Conservation (phyloP, 345 rosid genomes). For the Salix suchowensis region DNA sequence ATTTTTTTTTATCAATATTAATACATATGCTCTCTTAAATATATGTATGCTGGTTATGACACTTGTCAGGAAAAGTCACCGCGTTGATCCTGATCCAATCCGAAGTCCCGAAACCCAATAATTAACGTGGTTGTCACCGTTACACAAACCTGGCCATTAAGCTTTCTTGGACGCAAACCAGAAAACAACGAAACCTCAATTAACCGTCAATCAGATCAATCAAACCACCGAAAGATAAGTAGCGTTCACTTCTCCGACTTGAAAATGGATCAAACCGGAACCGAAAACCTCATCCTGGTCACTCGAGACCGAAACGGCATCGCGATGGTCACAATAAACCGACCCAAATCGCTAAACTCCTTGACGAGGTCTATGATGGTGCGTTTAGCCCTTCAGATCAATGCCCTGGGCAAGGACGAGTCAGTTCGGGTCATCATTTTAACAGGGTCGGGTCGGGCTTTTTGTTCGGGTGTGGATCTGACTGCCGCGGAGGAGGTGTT, state of each 20-base stretch:
- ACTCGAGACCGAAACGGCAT: constrained; percentile 55
- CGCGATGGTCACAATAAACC: constrained; percentile 70
- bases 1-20: too few species aligned
- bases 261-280: constrained; percentile 29
- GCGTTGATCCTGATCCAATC: neutral
- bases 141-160: neutral
- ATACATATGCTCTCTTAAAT: too few species aligned
- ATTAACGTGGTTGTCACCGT: neutral
- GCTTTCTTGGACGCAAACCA: neutral
- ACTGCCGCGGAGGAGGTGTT: constrained; percentile 82
- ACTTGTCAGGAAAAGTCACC: neutral
- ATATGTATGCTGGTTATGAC: too few species aligned
- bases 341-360: constrained; percentile 87
- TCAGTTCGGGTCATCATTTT: constrained; percentile 60
- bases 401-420: constrained; percentile 47
- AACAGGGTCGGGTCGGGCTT: constrained; percentile 74
- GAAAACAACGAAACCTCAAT: neutral
- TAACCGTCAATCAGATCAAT: neutral
- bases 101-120: neutral
- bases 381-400: constrained; percentile 61
- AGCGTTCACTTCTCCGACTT: neutral
- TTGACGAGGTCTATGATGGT: constrained; percentile 68
- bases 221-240: neutral
- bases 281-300: constrained; percentile 52
- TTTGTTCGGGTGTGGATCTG: constrained; percentile 88